Evolutionary conservation across 768 basidiomycete species (phyloP).

Genomic region (Lactarius akahatsu): DNA sequence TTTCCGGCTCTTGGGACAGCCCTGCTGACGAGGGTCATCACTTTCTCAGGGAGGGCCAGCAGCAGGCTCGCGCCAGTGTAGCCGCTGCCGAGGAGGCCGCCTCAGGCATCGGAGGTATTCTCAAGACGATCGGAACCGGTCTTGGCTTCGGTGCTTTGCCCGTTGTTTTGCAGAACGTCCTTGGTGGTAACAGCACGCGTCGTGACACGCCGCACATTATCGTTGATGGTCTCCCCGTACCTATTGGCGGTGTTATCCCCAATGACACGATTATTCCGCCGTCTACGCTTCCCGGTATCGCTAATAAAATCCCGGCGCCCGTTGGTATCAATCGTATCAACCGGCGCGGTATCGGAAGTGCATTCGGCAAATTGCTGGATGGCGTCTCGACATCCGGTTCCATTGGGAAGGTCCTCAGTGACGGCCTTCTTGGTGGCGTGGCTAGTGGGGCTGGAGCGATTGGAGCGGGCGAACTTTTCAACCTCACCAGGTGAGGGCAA

Average conservation of each 20-base stretch:
- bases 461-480: not conserved
- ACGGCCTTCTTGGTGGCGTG: not conserved
- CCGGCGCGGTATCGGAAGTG: too few species aligned
- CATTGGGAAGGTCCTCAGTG: too few species aligned
- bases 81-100: too few species aligned
- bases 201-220: not conserved
- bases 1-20: not conserved
- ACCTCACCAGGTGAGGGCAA: not conserved
- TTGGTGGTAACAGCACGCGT: not conserved
- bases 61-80: not conserved
- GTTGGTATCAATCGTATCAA: too few species aligned
- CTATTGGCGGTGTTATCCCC: too few species aligned
- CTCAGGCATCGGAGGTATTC: not conserved
- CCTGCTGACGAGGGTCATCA: not conserved
- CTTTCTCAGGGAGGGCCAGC: not conserved
- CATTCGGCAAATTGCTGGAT: too few species aligned
- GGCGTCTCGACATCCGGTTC: too few species aligned
- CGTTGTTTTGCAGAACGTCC: not conserved
- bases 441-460: not conserved
- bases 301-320: too few species aligned
- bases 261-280: too few species aligned
- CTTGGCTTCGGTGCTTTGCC: not conserved
- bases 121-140: not conserved
- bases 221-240: not conserved
- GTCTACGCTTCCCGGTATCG: too few species aligned